Evolutionary conservation across 768 basidiomycete species (phyloP).

Genomic region (Pleurotus pulmonarius): DNA sequence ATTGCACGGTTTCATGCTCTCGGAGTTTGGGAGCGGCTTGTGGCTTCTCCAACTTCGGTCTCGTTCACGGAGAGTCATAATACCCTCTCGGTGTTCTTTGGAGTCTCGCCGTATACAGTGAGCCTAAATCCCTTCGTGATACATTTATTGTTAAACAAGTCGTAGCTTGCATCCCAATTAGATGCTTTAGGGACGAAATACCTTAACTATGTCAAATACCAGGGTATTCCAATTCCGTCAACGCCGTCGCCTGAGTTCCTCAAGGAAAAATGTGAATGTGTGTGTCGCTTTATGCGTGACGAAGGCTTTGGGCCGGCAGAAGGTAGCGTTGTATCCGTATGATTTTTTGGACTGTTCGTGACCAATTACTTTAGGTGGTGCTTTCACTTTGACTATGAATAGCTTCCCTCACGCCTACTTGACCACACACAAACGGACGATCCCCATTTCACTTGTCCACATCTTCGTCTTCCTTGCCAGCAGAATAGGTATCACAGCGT

Average conservation of each 20-base stretch:
- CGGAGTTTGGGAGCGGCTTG: slow-evolving; percentile 28
- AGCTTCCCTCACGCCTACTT: slow-evolving; percentile 62
- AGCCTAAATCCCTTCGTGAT: slow-evolving; percentile 9
- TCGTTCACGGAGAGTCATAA: slow-evolving; percentile 44
- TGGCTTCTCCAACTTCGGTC: slow-evolving; percentile 8
- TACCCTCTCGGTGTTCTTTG: slow-evolving; percentile 52
- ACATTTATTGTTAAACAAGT: slow-evolving; percentile 1
- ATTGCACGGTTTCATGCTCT: slow-evolving; percentile 42
- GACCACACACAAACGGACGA: slow-evolving; percentile 39
- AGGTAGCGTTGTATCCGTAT: background rate
- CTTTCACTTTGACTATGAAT: slow-evolving; percentile 42
- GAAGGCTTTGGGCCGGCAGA: slow-evolving; percentile 7
- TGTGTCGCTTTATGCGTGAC: slow-evolving; percentile 47
- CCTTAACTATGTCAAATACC: slow-evolving; percentile 28
- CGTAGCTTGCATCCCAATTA: slow-evolving; percentile 37
- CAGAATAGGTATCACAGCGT: slow-evolving; percentile 46
- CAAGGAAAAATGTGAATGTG: slow-evolving; percentile 30
- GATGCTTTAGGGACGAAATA: slow-evolving; percentile 38
- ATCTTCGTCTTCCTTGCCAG: slow-evolving; percentile 52
- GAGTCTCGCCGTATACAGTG: slow-evolving; percentile 39
- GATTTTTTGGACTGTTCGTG: background rate
- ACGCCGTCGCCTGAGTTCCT: slow-evolving; percentile 28
- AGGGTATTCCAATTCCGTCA: slow-evolving; percentile 23
- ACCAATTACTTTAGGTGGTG: slow-evolving; percentile 21
- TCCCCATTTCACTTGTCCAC: slow-evolving; percentile 60